Evolutionary conservation across 2,329 filamentous ascomycete species (phyloP).

Genomic region (Orbilia oligospora): DNA sequence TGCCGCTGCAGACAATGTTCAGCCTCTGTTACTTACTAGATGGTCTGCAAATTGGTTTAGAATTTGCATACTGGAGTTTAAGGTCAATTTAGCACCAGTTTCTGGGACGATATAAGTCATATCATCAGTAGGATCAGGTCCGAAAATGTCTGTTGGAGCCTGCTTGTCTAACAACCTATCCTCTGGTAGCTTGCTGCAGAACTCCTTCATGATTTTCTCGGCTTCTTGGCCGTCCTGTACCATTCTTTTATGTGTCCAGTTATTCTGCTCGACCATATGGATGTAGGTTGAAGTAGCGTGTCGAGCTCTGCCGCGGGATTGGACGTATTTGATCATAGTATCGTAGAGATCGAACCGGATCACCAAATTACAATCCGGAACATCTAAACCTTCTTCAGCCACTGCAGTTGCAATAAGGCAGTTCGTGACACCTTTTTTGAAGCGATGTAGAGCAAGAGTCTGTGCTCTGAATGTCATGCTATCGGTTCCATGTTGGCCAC

Average conservation of each 20-base stretch:
- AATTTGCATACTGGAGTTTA: slow-evolving; percentile 74
- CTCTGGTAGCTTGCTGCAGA: slow-evolving; percentile 81
- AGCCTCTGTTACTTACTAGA: slow-evolving; percentile 68
- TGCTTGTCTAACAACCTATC: slow-evolving; percentile 75
- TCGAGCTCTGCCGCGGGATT: slow-evolving; percentile 89
- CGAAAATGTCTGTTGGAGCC: slow-evolving; percentile 30
- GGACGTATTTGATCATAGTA: slow-evolving; percentile 94
- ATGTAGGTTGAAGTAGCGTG: slow-evolving; percentile 83
- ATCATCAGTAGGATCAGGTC: slow-evolving; percentile 35
- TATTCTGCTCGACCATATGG: slow-evolving; percentile 83
- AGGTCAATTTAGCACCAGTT: slow-evolving; percentile 82
- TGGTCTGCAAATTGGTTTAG: slow-evolving; percentile 81
- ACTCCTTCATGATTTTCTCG: slow-evolving; percentile 77
- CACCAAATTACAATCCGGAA: slow-evolving; percentile 76
- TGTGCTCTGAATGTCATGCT: slow-evolving; percentile 81
- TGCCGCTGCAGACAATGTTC: background rate
- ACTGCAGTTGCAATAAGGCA: slow-evolving; percentile 76
- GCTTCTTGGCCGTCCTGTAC: slow-evolving; percentile 75
- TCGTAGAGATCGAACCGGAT: slow-evolving; percentile 86
- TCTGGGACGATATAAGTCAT: slow-evolving; percentile 73
- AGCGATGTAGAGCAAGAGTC: slow-evolving; percentile 76
- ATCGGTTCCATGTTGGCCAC: slow-evolving; percentile 71
- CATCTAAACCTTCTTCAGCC: slow-evolving; percentile 78
- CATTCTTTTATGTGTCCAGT: slow-evolving; percentile 73
- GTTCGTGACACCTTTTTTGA: slow-evolving; percentile 72